Evolutionary conservation across 306 rosid genomes (phyloP).

Genomic region (Ormosia semicastrata): DNA sequence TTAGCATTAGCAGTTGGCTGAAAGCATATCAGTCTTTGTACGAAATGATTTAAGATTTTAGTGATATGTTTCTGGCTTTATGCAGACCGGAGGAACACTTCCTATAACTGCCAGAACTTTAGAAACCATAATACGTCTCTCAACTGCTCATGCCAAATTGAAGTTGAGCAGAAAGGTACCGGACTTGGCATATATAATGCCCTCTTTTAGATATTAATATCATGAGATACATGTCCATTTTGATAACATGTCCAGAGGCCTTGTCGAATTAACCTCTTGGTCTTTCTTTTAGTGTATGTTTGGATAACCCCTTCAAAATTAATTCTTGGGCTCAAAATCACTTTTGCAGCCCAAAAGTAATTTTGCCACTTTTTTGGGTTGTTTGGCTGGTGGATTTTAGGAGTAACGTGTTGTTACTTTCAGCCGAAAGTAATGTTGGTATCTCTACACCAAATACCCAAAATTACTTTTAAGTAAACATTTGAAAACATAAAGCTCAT

Average conservation of each 20-base stretch:
- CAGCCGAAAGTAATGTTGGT: not conserved
- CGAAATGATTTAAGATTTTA: not conserved
- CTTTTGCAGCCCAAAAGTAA: not conserved
- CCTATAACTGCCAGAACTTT: conserved; percentile 98
- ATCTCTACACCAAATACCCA: not conserved
- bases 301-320: not conserved
- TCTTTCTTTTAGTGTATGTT: not conserved
- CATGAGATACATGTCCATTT: not conserved
- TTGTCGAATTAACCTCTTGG: not conserved
- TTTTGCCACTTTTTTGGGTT: not conserved
- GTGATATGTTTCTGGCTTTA: conserved; percentile 33
- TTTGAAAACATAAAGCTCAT: not conserved
- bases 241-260: not conserved
- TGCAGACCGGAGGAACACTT: conserved; percentile 97
- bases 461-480: not conserved
- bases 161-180: conserved; percentile 82
- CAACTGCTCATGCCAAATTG: conserved; percentile 98
- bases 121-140: conserved; percentile 95
- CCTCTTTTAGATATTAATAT: not conserved
- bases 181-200: not conserved
- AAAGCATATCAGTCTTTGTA: conserved; percentile 8
- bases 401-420: not conserved
- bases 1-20: conserved; percentile 24
- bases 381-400: not conserved
- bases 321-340: not conserved